phyloP scores from a whole-genome alignment of 2,329 filamentous ascomycete genomes.

The Penicillium expansum region DNA sequence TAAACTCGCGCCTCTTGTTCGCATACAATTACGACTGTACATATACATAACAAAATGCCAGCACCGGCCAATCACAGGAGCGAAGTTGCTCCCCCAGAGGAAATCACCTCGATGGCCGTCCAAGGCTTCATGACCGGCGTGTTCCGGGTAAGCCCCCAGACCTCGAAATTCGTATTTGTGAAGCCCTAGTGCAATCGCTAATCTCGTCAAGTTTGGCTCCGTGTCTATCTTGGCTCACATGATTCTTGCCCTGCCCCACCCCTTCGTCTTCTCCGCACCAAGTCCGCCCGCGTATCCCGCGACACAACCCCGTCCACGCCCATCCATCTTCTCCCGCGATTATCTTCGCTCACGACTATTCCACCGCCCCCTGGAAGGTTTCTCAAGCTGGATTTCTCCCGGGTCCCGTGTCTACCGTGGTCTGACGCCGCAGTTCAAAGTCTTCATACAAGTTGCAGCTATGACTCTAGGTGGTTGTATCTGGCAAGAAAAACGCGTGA shows the following conservation, averaged over 20 bases:
- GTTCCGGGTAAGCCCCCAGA: conserved; percentile 37
- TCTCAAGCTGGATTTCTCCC: conserved; percentile 49
- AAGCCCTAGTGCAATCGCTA: neutral
- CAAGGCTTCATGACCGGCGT: conserved; percentile 45
- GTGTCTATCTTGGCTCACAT: conserved; percentile 48
- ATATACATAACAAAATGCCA: conserved; percentile 35
- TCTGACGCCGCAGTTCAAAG: conserved; percentile 50
- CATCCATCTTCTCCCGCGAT: conserved; percentile 30
- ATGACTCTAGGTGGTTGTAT: conserved; percentile 51
- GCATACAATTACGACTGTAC: neutral
- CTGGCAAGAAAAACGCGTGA: conserved; percentile 48
- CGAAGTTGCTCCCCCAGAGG: conserved; percentile 42
- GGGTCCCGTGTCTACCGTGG: conserved; percentile 46
- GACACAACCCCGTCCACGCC: conserved; percentile 20
- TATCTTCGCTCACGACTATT: conserved; percentile 33
- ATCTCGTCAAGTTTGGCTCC: conserved; percentile 39
- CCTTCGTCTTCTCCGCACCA: conserved; percentile 40
- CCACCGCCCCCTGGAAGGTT: conserved; percentile 46
- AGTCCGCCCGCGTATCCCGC: conserved; percentile 26
- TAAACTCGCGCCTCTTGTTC: too few species aligned
- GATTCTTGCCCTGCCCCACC: conserved; percentile 44
- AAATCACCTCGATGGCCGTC: conserved; percentile 42
- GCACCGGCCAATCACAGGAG: conserved; percentile 40
- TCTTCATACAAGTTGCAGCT: conserved; percentile 47
- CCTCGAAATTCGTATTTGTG: neutral